A percentile compares a stretch with the other conserved stretches of the same genome.
phyloP scores from a whole-genome alignment of 2,329 filamentous ascomycete species.

The Ceratocystis variospora region DNA sequence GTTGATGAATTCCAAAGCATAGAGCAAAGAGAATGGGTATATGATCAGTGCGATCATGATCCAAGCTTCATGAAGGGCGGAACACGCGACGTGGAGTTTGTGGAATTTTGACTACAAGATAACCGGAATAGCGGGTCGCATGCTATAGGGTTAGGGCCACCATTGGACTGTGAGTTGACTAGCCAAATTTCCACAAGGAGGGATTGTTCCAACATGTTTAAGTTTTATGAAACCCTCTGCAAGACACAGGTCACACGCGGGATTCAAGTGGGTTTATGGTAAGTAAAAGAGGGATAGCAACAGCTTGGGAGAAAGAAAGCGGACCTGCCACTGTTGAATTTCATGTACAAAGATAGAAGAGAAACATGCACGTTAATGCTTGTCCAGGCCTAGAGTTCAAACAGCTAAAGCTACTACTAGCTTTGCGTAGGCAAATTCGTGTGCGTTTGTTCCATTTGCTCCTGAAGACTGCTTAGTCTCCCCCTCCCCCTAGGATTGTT shows the following conservation, averaged over 20 bases:
- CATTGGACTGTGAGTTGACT: too few relatives aligned
- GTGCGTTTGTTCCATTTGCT: background rate
- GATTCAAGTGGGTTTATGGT: too few relatives aligned
- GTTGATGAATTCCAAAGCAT: background rate
- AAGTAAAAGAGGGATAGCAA: too few relatives aligned
- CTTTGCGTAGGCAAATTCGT: background rate
- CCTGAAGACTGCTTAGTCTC: background rate
- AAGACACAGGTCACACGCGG: too few relatives aligned
- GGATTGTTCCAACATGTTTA: too few relatives aligned
- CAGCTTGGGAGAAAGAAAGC: too few relatives aligned
- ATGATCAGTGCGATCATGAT: background rate
- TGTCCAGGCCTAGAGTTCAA: background rate
- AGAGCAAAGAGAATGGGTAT: background rate
- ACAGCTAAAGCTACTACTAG: background rate
- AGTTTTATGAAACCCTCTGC: too few relatives aligned
- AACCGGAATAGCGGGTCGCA: background rate
- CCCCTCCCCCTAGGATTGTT: background rate
- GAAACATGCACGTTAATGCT: background rate
- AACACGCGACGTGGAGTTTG: conserved; percentile 16
- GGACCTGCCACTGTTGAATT: too few relatives aligned
- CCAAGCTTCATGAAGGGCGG: background rate
- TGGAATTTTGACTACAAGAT: background rate
- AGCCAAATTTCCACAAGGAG: too few relatives aligned
- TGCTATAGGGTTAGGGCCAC: background rate
- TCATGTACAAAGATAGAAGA: too few relatives aligned